Conservation (phyloP, 805 yeast genomes). For the Monosporozyma aerobia region DNA sequence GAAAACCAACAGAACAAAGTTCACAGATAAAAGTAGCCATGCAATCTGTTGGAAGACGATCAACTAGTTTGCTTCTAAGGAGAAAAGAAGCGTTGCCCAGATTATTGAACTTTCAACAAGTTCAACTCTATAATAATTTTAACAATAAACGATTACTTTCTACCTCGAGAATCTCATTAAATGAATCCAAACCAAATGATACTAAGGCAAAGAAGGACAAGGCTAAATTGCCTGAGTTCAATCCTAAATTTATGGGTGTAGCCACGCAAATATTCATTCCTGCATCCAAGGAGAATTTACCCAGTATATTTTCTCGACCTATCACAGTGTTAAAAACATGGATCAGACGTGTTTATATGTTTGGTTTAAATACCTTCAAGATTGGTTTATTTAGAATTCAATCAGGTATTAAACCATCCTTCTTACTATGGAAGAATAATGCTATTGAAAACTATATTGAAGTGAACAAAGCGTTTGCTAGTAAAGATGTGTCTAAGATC, state of each 20-base stretch:
- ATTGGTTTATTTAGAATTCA: constrained; percentile 60
- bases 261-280: constrained; percentile 43
- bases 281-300: constrained; percentile 38
- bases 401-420: constrained; percentile 57
- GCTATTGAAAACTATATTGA: constrained; percentile 71
- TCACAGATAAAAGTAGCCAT: not conserved
- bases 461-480: constrained; percentile 76
- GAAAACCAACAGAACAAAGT: not conserved
- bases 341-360: constrained; percentile 49
- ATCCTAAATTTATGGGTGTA: constrained; percentile 35
- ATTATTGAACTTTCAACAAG: not conserved
- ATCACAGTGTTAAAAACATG: constrained; percentile 36
- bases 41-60: not conserved
- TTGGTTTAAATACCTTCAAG: constrained; percentile 62
- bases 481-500: constrained; percentile 39
- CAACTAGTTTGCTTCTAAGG: not conserved
- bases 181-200: not conserved
- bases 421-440: constrained; percentile 72
- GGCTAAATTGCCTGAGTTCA: constrained; percentile 16
- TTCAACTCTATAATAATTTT: not conserved
- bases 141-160: not conserved
- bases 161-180: not conserved
- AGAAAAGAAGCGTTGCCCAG: not conserved
- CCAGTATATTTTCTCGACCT: constrained; percentile 37
- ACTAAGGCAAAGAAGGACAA: constrained; percentile 6